phyloP scores from a whole-genome alignment of 2,329 filamentous ascomycete species.

The Colletotrichum liaoningense region DNA sequence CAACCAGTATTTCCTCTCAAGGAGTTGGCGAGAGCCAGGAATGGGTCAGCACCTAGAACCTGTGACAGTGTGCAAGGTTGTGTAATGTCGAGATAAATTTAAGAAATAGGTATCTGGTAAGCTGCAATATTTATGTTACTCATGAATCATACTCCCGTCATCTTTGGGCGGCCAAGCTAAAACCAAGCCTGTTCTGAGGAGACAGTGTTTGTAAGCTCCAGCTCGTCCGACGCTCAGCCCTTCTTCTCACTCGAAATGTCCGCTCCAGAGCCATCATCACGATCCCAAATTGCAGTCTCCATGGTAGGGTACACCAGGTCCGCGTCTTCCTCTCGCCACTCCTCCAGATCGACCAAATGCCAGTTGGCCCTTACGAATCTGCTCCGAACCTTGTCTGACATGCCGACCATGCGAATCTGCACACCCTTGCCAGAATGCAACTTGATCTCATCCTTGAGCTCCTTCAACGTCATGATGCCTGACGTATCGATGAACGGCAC shows the following conservation, averaged over 20 bases:
- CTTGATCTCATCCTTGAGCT: constrained; percentile 60
- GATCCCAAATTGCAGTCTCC: constrained; percentile 33
- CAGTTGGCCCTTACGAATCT: constrained; percentile 54
- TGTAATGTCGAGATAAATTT: background rate
- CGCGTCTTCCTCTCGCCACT: constrained; percentile 30
- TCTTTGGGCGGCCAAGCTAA: background rate
- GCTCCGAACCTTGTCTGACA: constrained; percentile 55
- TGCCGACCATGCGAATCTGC: constrained; percentile 61
- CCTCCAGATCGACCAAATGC: constrained; percentile 37
- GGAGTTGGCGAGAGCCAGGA: no score
- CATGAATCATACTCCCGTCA: background rate
- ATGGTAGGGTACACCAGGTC: constrained; percentile 33
- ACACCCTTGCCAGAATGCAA: constrained; percentile 59
- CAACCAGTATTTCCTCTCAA: no score
- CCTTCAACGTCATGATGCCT: constrained; percentile 60
- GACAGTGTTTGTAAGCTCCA: background rate
- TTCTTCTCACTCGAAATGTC: constrained; percentile 22
- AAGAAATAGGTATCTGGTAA: background rate
- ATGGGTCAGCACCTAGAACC: no score
- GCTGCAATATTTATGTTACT: background rate
- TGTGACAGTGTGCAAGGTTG: no score
- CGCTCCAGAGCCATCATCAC: constrained; percentile 20
- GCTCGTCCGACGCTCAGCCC: background rate
- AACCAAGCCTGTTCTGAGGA: background rate
- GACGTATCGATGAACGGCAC: constrained; percentile 67